These are phyloP conservation scores for Saccharum spontaneum DNA, from an alignment of 176 grass and related monocot genomes.

Conservation along the genomic window DNA sequence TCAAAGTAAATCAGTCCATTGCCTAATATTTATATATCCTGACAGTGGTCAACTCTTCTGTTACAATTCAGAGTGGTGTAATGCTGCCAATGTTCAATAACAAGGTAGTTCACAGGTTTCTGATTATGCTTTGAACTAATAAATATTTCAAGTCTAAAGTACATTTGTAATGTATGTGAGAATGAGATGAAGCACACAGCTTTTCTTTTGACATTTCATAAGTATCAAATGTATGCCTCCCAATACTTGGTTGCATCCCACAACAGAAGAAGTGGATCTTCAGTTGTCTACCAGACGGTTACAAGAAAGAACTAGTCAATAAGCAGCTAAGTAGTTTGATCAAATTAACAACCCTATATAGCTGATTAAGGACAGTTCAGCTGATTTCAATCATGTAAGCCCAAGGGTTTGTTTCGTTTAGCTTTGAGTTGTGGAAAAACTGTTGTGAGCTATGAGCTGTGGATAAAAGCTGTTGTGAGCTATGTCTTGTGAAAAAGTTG, in stretches of 20 bases:
- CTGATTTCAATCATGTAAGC: not conserved
- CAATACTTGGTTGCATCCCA: not conserved
- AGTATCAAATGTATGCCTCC: not conserved
- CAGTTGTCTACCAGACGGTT: not conserved
- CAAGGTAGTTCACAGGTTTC: not conserved
- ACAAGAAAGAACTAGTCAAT: not conserved
- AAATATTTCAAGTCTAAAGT: not conserved
- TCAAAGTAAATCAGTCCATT: not conserved
- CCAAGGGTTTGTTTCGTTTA: too few species aligned
- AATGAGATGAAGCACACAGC: not conserved
- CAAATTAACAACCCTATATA: not conserved
- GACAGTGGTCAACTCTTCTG: not conserved
- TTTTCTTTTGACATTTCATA: not conserved
- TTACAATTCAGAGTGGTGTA: constrained; percentile 9
- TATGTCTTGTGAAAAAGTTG: too few species aligned
- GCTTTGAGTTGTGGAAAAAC: too few species aligned
- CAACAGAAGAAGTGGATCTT: not conserved
- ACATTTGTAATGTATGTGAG: not conserved
- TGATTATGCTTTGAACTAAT: not conserved
- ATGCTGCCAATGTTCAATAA: not conserved
- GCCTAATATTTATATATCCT: not conserved
- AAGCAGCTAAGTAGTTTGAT: not conserved
- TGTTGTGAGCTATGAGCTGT: too few species aligned
- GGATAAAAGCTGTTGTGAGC: too few species aligned
- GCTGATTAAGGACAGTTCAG: not conserved